phyloP scores from a whole-genome alignment of 164 flowering plant species.

The Paratinospora sagittata region DNA sequence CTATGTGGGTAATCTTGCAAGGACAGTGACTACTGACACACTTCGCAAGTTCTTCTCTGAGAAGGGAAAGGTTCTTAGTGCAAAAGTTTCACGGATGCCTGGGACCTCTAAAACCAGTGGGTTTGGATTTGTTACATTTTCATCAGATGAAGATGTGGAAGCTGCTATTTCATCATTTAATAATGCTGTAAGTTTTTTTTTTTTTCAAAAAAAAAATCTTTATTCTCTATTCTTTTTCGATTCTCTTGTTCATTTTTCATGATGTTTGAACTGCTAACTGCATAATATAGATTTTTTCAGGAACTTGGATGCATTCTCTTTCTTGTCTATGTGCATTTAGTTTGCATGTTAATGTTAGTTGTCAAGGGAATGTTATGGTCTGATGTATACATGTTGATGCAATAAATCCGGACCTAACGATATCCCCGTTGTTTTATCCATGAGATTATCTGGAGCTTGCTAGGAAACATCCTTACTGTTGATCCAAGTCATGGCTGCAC shows the following conservation, averaged over 20 bases:
- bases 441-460: no score
- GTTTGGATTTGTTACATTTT: slow-evolving; percentile 85
- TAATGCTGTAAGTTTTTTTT: slow-evolving; percentile 56
- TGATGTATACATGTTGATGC: no score
- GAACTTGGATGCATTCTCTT: background rate
- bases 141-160: slow-evolving; percentile 86
- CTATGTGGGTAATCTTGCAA: slow-evolving; percentile 95
- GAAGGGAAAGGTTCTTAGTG: slow-evolving; percentile 80
- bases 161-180: slow-evolving; percentile 73
- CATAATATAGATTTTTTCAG: no score
- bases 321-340: background rate
- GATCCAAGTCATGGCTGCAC: no score
- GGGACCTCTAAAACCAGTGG: slow-evolving; percentile 89
- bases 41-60: slow-evolving; percentile 68
- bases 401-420: no score
- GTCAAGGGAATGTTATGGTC: background rate
- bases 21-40: slow-evolving; percentile 66
- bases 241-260: background rate
- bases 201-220: background rate
- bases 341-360: background rate
- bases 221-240: no score
- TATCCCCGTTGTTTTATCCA: no score
- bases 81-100: slow-evolving; percentile 70
- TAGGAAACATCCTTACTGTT: no score
- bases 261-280: background rate